Percentiles rank a stretch among this genome's conserved stretches.
These are phyloP conservation scores for Chlorella sorokiniana DNA, from an alignment of 139 green algal genomes.

Conservation along the genomic window DNA sequence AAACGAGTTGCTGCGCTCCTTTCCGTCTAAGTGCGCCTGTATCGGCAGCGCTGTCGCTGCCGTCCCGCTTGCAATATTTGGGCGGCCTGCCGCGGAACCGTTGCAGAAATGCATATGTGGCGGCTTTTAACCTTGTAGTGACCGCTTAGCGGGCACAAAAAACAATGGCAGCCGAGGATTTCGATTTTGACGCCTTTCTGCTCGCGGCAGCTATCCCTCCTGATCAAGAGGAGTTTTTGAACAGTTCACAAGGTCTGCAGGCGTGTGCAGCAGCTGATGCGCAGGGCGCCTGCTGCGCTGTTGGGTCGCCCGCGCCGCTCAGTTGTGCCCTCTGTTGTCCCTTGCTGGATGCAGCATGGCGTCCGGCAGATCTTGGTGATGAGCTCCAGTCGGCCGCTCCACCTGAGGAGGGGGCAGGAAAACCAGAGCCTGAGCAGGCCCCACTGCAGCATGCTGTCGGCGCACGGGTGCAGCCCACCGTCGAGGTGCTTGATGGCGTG, in stretches of 20 bases:
- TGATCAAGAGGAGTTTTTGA: background rate
- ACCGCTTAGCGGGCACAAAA: background rate
- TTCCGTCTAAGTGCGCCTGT: no score
- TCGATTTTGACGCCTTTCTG: background rate
- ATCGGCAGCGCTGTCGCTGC: no score
- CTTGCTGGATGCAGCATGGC: constrained; percentile 9
- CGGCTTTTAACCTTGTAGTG: no score
- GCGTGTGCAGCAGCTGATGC: no score
- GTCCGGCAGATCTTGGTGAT: background rate
- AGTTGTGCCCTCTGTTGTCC: background rate
- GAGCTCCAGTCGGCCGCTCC: constrained; percentile 17
- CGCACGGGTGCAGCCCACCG: background rate
- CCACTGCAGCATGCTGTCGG: background rate
- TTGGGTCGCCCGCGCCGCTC: background rate
- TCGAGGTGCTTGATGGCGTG: constrained; percentile 8
- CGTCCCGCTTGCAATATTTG: no score
- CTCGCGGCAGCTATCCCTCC: background rate
- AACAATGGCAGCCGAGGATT: background rate
- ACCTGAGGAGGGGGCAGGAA: background rate
- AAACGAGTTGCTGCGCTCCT: no score
- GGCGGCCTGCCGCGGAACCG: no score
- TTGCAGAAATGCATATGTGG: no score
- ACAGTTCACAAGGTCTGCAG: constrained; percentile 23
- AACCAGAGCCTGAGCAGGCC: background rate
- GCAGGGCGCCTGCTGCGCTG: background rate